Conservation (phyloP, 2,329 filamentous ascomycete species). For the Fusarium sp. region DNA sequence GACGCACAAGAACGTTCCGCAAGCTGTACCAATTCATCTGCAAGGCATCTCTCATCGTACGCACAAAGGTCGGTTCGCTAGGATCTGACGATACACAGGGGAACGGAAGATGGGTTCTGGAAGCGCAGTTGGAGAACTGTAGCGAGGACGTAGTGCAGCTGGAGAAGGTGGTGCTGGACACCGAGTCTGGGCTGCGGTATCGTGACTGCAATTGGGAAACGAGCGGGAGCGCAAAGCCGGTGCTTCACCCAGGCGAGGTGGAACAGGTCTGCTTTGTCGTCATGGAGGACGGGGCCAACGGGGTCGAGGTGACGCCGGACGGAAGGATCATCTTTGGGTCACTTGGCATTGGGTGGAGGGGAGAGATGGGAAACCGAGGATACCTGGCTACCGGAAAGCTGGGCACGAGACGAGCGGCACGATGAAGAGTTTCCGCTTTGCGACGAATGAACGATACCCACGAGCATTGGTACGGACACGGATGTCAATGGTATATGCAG, state of each 20-base stretch:
- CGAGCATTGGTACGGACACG: neutral
- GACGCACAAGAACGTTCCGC: conserved; percentile 85
- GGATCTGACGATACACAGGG: conserved; percentile 45
- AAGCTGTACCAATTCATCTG: conserved; percentile 98
- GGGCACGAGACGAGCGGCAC: conserved; percentile 60
- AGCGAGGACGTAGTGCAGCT: conserved; percentile 86
- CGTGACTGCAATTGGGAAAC: conserved; percentile 70
- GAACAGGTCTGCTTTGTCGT: conserved; percentile 76
- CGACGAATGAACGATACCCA: conserved; percentile 26
- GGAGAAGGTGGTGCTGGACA: conserved; percentile 72
- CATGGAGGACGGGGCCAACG: conserved; percentile 57
- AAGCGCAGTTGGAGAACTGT: conserved; percentile 96
- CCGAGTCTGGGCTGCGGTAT: conserved; percentile 64
- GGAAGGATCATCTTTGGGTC: conserved; percentile 80
- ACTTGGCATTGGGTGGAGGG: conserved; percentile 88
- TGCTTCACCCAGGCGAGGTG: conserved; percentile 72
- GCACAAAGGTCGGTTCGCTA: conserved; percentile 85
- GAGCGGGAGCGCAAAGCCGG: conserved; percentile 61
- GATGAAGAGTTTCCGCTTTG: conserved; percentile 42
- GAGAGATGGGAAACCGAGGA: conserved; percentile 89
- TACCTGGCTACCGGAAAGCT: conserved; percentile 89
- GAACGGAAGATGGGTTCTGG: conserved; percentile 76
- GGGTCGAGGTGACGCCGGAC: conserved; percentile 62
- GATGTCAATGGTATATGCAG: neutral
- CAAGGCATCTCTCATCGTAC: conserved; percentile 88